Percentiles rank a stretch among this genome's conserved stretches.
Evolutionary conservation across 306 rosid species (phyloP).

Genomic region (Luffa aegyptiaca): DNA sequence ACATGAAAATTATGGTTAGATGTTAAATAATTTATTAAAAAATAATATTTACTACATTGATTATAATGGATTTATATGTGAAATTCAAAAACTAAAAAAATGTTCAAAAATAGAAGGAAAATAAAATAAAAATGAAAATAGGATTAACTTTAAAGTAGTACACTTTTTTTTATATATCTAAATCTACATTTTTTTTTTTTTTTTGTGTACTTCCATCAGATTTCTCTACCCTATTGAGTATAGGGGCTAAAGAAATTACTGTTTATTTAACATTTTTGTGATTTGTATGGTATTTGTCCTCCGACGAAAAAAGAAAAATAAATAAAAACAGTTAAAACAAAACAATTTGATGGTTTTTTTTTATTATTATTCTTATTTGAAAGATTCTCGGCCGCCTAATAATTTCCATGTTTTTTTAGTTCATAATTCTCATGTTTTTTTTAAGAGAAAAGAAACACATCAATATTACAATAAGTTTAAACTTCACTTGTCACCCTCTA

Average conservation of each 20-base stretch:
- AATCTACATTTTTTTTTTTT: not conserved
- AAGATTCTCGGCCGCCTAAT: too few species aligned
- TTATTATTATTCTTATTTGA: too few species aligned
- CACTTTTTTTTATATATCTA: not conserved
- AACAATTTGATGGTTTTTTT: not conserved
- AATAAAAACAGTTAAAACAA: not conserved
- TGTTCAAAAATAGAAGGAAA: too few species aligned
- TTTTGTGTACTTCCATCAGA: not conserved
- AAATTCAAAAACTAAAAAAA: not conserved
- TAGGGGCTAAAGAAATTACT: not conserved
- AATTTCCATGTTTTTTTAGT: too few species aligned
- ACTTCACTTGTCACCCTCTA: too few species aligned
- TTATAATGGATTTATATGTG: not conserved
- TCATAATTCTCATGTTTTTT: too few species aligned
- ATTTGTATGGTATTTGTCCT: not conserved
- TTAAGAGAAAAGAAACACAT: too few species aligned
- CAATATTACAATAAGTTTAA: too few species aligned
- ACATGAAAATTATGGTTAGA: too few species aligned
- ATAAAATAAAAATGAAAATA: too few species aligned
- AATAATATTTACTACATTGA: too few species aligned
- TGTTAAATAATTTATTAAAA: not conserved
- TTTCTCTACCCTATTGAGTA: not conserved
- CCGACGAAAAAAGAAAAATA: not conserved
- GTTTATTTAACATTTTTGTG: not conserved
- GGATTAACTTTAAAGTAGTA: too few species aligned